phyloP scores from a whole-genome alignment of 2,329 filamentous ascomycete species.

The Monosporascus sp. region DNA sequence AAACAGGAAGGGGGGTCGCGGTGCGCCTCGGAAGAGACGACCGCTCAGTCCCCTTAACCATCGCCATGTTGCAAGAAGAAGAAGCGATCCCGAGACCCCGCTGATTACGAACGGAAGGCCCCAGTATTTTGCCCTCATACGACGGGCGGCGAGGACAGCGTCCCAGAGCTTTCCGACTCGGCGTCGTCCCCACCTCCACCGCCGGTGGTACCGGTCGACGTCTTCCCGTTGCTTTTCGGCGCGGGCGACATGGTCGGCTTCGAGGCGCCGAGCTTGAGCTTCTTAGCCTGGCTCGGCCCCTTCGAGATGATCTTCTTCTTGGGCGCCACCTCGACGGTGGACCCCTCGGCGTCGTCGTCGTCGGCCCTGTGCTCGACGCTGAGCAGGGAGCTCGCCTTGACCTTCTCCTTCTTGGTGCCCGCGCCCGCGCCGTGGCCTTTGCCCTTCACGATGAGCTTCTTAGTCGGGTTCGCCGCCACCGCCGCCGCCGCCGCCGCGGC shows the following conservation, averaged over 20 bases:
- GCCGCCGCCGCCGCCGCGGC: conserved; percentile 3
- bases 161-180: conserved; percentile 53
- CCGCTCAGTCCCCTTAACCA: background rate
- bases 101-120: background rate
- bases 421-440: conserved; percentile 27
- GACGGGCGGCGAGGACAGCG: conserved; percentile 49
- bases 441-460: conserved; percentile 53
- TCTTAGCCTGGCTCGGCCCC: conserved; percentile 39
- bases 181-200: conserved; percentile 34
- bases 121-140: conserved; percentile 10
- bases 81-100: background rate
- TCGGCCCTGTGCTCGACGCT: conserved; percentile 43
- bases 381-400: conserved; percentile 45
- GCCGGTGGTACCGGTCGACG: conserved; percentile 17
- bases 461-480: conserved; percentile 30
- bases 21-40: background rate
- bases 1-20: background rate
- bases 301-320: conserved; percentile 38
- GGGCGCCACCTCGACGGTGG: conserved; percentile 35
- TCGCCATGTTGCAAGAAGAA: background rate
- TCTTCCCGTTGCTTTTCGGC: conserved; percentile 45
- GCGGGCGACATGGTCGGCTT: conserved; percentile 47
- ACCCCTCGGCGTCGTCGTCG: conserved; percentile 32
- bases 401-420: conserved; percentile 49
- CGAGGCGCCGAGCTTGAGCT: conserved; percentile 36